Evolutionary conservation across 441 rosid species (phyloP).

Genomic region (Eutrema salsugineum): DNA sequence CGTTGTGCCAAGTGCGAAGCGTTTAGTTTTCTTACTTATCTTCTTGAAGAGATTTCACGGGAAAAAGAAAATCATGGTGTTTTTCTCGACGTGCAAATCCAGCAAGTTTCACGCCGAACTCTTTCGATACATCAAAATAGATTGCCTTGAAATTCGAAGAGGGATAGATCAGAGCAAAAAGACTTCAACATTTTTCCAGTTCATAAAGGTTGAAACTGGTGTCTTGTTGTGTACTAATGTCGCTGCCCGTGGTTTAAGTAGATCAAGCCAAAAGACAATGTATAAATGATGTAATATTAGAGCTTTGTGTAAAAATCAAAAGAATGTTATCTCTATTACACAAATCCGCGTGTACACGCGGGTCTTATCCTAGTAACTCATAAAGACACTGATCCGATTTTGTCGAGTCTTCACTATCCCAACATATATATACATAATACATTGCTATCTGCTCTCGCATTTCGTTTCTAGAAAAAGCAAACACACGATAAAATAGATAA

Average conservation of each 20-base stretch:
- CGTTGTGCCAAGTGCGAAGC: conserved; percentile 73
- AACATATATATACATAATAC: not conserved
- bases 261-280: too few relatives aligned
- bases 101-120: conserved; percentile 86
- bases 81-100: conserved; percentile 93
- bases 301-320: too few relatives aligned
- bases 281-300: too few relatives aligned
- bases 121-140: conserved; percentile 67
- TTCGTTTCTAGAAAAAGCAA: not conserved
- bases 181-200: conserved; percentile 82
- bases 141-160: conserved; percentile 86
- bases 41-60: conserved; percentile 71
- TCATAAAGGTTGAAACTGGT: conserved; percentile 87
- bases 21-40: conserved; percentile 77
- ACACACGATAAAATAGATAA: not conserved
- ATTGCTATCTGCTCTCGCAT: not conserved
- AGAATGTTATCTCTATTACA: too few relatives aligned
- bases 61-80: conserved; percentile 97
- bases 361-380: too few relatives aligned
- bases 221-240: conserved; percentile 91
- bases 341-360: too few relatives aligned
- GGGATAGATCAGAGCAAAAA: conserved; percentile 93
- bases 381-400: not conserved
- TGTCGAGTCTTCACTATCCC: not conserved
- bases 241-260: conserved; percentile 98